Percentiles rank a stretch among this genome's conserved stretches.
These are phyloP conservation scores for Aspergillus felis DNA, from an alignment of 2,329 filamentous ascomycete species.

Conservation along the genomic window DNA sequence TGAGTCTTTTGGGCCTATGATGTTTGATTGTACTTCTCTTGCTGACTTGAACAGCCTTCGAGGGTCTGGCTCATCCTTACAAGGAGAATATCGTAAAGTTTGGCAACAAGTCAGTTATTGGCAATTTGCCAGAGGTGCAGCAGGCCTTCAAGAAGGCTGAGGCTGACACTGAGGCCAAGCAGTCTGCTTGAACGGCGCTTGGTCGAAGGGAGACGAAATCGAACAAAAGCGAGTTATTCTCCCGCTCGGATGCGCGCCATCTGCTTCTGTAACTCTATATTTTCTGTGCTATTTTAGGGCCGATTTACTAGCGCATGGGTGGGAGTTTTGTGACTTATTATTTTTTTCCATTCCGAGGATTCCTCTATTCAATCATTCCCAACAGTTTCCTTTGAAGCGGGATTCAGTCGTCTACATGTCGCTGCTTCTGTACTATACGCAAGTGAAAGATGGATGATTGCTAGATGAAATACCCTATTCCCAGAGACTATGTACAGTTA, in stretches of 20 bases:
- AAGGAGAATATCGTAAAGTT: slow-evolving; percentile 79
- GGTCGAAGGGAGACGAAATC: neutral
- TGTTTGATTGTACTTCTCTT: neutral
- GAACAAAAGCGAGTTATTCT: neutral
- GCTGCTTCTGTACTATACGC: slow-evolving; percentile 10
- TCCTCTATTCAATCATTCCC: slow-evolving; percentile 3
- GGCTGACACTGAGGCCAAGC: slow-evolving; percentile 10
- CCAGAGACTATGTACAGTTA: slow-evolving; percentile 12
- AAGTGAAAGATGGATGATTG: neutral
- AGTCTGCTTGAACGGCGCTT: slow-evolving; percentile 14
- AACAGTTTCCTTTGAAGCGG: neutral
- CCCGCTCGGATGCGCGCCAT: slow-evolving; percentile 2
- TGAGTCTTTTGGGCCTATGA: slow-evolving; percentile 30
- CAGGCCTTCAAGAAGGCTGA: slow-evolving; percentile 32
- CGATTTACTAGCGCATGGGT: slow-evolving; percentile 38
- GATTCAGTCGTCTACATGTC: slow-evolving; percentile 3
- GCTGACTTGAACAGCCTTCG: slow-evolving; percentile 61
- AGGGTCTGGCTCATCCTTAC: slow-evolving; percentile 88
- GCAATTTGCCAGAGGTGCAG: slow-evolving; percentile 32
- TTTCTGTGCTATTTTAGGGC: slow-evolving; percentile 25
- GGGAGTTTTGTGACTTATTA: slow-evolving; percentile 25
- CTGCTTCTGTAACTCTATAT: slow-evolving; percentile 24
- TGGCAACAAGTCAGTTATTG: slow-evolving; percentile 50
- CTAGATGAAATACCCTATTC: slow-evolving; percentile 19
- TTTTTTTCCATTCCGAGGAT: slow-evolving; percentile 1